phyloP scores from a whole-genome alignment of 768 basidiomycete genomes.

The Dioszegia aurantiaca region DNA sequence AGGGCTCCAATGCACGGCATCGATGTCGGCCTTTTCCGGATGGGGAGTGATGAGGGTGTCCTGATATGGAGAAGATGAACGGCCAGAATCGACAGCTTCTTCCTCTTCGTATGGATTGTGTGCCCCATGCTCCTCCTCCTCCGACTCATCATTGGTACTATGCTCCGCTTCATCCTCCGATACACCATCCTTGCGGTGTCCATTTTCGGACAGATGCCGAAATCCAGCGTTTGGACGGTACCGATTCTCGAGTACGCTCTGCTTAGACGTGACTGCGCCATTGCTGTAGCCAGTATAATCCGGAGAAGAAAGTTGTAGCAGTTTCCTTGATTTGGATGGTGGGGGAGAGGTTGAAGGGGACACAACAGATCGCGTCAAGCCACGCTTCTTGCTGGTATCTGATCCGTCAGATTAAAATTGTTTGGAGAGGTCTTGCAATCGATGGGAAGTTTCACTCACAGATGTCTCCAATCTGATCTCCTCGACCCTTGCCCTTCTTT shows the following conservation, averaged over 20 bases:
- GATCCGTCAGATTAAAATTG: no score
- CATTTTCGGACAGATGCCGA: no score
- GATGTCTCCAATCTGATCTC: neutral
- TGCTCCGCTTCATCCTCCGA: conserved; percentile 2
- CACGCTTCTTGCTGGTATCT: no score
- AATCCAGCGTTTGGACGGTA: neutral
- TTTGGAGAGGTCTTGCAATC: neutral
- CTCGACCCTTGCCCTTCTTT: neutral
- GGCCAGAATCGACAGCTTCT: neutral
- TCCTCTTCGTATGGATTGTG: neutral
- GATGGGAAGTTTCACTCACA: neutral
- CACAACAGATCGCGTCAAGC: no score
- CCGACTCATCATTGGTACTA: neutral
- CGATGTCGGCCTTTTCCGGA: neutral
- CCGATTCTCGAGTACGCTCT: conserved; percentile 4
- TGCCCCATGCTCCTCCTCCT: neutral
- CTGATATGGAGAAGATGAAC: neutral
- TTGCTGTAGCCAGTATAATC: neutral
- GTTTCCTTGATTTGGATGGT: no score
- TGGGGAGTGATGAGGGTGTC: neutral
- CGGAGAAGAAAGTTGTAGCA: neutral
- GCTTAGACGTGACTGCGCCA: neutral
- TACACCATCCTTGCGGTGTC: neutral
- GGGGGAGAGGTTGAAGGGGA: no score
- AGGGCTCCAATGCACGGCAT: neutral